These are phyloP conservation scores for Mycena chlorophos DNA, from an alignment of 768 basidiomycete genomes.

Conservation along the genomic window DNA sequence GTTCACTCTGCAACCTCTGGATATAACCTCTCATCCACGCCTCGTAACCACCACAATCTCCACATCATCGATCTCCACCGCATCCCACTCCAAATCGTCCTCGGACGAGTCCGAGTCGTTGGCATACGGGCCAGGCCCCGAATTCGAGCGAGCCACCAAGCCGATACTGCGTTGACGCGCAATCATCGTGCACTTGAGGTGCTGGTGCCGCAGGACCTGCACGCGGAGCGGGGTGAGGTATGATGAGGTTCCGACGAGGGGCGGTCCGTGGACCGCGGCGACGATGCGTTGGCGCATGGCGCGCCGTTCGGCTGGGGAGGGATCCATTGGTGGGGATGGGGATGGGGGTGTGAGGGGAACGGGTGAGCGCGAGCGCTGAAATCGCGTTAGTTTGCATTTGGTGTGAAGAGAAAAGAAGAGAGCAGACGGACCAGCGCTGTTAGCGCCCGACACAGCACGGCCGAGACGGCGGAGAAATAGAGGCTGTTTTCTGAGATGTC, in stretches of 20 bases:
- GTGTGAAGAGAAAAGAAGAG: not conserved
- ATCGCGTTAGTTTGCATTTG: not conserved
- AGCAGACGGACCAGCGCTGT: constrained; percentile 6
- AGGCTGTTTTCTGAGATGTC: constrained; percentile 2
- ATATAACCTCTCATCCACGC: too few relatives aligned
- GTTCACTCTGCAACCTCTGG: too few relatives aligned
- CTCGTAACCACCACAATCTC: not conserved
- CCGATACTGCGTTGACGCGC: not conserved
- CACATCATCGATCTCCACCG: not conserved
- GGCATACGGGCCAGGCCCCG: not conserved
- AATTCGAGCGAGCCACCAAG: not conserved
- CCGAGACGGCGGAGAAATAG: constrained; percentile 16
- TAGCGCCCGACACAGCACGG: constrained; percentile 14
- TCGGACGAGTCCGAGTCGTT: not conserved
- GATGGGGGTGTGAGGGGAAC: not conserved
- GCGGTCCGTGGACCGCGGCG: constrained; percentile 9
- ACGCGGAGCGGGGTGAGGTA: constrained; percentile 16
- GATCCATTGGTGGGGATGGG: not conserved
- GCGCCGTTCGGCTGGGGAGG: constrained; percentile 5
- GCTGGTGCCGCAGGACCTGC: constrained; percentile 19
- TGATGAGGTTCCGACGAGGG: not conserved
- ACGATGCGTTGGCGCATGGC: constrained; percentile 15
- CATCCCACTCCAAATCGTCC: not conserved
- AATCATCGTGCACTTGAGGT: constrained; percentile 17
- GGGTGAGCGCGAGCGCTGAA: constrained; percentile 3